A percentile compares a stretch with the other conserved stretches of the same genome.
Evolutionary conservation across 2,329 filamentous ascomycete genomes (phyloP).

Genomic region (Fusarium sp.): DNA sequence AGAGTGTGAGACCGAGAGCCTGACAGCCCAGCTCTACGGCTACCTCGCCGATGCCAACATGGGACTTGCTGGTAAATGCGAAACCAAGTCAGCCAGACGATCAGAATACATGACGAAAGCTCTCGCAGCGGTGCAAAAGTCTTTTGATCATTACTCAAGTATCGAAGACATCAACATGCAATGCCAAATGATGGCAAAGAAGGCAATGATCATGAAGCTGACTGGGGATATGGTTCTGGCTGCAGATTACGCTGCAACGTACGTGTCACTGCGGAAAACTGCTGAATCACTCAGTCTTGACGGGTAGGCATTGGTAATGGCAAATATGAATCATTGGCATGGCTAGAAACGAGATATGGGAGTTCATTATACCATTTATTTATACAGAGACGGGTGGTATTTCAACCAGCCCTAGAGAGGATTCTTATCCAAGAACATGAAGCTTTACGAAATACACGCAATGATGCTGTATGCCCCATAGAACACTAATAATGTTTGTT

Average conservation of each 20-base stretch:
- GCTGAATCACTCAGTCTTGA: constrained; percentile 45
- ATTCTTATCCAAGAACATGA: neutral
- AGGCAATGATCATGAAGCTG: constrained; percentile 78
- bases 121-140: constrained; percentile 67
- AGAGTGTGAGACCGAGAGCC: constrained; percentile 71
- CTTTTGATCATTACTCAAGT: constrained; percentile 70
- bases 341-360: neutral
- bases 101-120: constrained; percentile 68
- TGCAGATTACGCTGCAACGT: constrained; percentile 73
- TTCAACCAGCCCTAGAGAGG: neutral
- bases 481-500: neutral
- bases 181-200: constrained; percentile 84
- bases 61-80: constrained; percentile 72
- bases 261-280: constrained; percentile 64
- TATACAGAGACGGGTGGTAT: constrained; percentile 16
- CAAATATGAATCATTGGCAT: neutral
- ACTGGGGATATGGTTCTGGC: constrained; percentile 71
- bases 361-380: constrained; percentile 24
- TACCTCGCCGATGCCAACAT: constrained; percentile 80
- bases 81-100: constrained; percentile 54
- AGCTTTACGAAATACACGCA: constrained; percentile 5
- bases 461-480: neutral
- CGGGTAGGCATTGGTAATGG: constrained; percentile 11
- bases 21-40: constrained; percentile 74
- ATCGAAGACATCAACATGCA: constrained; percentile 73